Evolutionary conservation across 1,284 basidiomycete genomes (phyloP).

Genomic region (Thelephora terrestris): DNA sequence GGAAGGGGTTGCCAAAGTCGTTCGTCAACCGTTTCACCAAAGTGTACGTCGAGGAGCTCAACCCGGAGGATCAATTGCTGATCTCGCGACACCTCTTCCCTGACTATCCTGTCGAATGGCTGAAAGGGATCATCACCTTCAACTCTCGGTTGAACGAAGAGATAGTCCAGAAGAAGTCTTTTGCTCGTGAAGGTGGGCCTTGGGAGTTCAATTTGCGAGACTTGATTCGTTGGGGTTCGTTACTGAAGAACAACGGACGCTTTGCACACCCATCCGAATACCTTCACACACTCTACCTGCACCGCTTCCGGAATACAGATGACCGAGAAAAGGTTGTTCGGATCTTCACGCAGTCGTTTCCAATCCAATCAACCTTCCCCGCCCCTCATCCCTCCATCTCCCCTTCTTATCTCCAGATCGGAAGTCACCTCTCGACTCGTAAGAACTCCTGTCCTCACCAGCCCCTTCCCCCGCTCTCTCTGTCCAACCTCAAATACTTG

Average conservation of each 20-base stretch:
- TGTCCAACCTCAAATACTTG: slow-evolving; percentile 55
- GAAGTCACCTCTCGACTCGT: slow-evolving; percentile 51
- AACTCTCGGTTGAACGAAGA: slow-evolving; percentile 69
- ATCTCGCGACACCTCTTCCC: slow-evolving; percentile 78
- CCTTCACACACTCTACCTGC: slow-evolving; percentile 69
- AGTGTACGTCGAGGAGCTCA: slow-evolving; percentile 88
- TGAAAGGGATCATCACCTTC: slow-evolving; percentile 79
- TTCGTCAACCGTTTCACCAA: slow-evolving; percentile 98
- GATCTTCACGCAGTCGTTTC: slow-evolving; percentile 61
- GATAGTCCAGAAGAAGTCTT: slow-evolving; percentile 55
- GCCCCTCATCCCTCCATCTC: slow-evolving; percentile 47
- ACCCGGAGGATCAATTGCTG: slow-evolving; percentile 66
- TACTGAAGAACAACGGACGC: slow-evolving; percentile 32
- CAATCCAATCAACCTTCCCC: slow-evolving; percentile 20
- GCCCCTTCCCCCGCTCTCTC: slow-evolving; percentile 44
- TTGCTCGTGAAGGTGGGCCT: slow-evolving; percentile 81
- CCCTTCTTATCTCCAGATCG: slow-evolving; percentile 52
- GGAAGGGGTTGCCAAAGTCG: slow-evolving; percentile 96
- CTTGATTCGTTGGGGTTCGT: slow-evolving; percentile 82
- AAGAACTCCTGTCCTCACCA: slow-evolving; percentile 26
- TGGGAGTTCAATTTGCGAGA: slow-evolving; percentile 99
- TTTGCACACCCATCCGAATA: slow-evolving; percentile 51
- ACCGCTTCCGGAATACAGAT: slow-evolving; percentile 69
- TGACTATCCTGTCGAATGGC: slow-evolving; percentile 37
- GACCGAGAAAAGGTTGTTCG: slow-evolving; percentile 56